Conservation (phyloP, 768 basidiomycete species). For the Lanmaoa pseudosensibilis region DNA sequence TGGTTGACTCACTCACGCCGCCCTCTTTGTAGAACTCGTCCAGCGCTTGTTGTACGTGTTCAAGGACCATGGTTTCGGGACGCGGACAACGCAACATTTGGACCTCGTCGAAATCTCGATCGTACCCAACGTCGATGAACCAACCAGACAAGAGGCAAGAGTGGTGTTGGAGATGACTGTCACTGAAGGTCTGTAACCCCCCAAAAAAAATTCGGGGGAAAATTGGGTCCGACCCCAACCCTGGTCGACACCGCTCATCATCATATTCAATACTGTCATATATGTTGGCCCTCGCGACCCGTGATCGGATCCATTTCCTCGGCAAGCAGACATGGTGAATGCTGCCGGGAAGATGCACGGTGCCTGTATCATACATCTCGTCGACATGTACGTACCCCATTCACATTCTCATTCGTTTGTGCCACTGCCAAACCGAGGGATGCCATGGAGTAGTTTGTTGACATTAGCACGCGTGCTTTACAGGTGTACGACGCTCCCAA, state of each 20-base stretch:
- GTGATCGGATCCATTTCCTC: not conserved
- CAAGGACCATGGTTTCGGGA: slow-evolving; percentile 21
- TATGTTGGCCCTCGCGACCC: not conserved
- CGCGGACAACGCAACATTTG: slow-evolving; percentile 8
- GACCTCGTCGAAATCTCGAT: slow-evolving; percentile 42
- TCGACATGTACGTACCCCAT: slow-evolving; percentile 43
- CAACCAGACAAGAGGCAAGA: slow-evolving; percentile 35
- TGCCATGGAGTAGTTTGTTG: not conserved
- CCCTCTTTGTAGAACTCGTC: slow-evolving; percentile 31
- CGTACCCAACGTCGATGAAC: slow-evolving; percentile 37
- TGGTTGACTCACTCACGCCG: not conserved
- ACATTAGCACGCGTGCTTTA: not conserved
- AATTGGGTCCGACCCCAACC: not conserved
- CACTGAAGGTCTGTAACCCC: slow-evolving; percentile 42
- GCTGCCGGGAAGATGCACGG: slow-evolving; percentile 38
- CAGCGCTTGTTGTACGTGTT: slow-evolving; percentile 41
- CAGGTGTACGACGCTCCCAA: slow-evolving; percentile 45
- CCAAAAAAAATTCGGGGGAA: not conserved
- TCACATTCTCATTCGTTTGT: not conserved
- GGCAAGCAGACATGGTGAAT: slow-evolving; percentile 45
- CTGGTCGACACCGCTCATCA: not conserved
- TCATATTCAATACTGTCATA: not conserved
- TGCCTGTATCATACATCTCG: slow-evolving; percentile 43
- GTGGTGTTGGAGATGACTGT: slow-evolving; percentile 45
- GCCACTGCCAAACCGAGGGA: not conserved